Evolutionary conservation across 176 grass and related monocot species (phyloP).

Genomic region (Carex kokanica): DNA sequence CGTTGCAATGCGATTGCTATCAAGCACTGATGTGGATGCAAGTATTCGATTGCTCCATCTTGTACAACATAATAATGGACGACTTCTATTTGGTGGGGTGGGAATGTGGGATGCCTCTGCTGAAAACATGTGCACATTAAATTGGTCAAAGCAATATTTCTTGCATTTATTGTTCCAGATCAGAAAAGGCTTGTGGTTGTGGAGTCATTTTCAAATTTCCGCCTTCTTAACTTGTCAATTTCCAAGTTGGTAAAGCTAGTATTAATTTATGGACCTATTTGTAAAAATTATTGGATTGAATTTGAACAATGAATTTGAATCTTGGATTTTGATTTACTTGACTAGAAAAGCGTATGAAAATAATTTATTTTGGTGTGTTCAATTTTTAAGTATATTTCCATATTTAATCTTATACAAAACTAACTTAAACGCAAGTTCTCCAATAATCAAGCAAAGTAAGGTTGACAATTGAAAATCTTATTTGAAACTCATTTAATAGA

Average conservation of each 20-base stretch:
- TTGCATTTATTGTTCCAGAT: slow-evolving; percentile 17
- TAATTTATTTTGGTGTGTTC: neutral
- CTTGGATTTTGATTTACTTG: too few relatives aligned
- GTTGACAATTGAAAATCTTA: too few relatives aligned
- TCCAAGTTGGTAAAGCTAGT: neutral
- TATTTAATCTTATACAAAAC: neutral
- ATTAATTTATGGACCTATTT: neutral
- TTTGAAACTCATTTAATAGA: too few relatives aligned
- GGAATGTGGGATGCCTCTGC: neutral
- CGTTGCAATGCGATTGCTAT: neutral
- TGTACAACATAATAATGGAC: neutral
- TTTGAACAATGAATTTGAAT: too few relatives aligned
- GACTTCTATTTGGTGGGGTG: neutral
- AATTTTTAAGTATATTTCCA: neutral
- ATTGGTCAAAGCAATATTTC: slow-evolving; percentile 21
- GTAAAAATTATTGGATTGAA: neutral
- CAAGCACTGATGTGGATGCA: neutral
- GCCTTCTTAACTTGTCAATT: too few relatives aligned
- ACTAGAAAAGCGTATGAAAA: neutral
- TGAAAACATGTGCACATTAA: slow-evolving; percentile 14
- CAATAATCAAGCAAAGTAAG: neutral
- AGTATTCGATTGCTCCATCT: neutral
- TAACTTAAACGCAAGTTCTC: too few relatives aligned
- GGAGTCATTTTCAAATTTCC: neutral
- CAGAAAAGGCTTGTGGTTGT: slow-evolving; percentile 3